Conservation (phyloP, 176 grass and related monocot genomes). For the Triticum turgidum region DNA sequence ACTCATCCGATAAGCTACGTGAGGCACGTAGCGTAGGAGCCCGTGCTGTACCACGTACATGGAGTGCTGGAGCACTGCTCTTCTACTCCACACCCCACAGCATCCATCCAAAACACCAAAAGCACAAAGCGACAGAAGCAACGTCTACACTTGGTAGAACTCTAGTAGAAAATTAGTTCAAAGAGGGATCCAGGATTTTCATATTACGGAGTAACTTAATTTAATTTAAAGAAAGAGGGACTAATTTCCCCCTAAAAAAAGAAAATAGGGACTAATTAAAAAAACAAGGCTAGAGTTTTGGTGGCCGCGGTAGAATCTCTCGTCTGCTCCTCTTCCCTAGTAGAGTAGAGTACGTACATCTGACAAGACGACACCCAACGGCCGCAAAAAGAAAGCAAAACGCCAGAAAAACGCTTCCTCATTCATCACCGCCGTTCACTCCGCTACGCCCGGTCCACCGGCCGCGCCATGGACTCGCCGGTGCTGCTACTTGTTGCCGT, state of each 20-base stretch:
- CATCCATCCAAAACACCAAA: conserved; percentile 41
- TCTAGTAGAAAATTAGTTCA: background rate
- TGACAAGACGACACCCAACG: conserved; percentile 29
- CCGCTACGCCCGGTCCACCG: conserved; percentile 33
- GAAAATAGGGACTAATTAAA: too few species aligned
- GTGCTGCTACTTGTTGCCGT: background rate
- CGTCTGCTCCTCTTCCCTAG: conserved; percentile 21
- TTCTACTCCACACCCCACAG: background rate
- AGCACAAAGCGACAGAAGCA: conserved; percentile 21
- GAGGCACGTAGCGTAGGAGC: background rate
- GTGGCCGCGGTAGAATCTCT: background rate
- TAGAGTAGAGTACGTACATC: conserved; percentile 39
- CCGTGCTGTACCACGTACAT: background rate
- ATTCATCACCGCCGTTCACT: background rate
- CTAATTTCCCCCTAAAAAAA: too few species aligned
- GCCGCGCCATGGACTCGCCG: conserved; percentile 16
- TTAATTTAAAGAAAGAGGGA: too few species aligned
- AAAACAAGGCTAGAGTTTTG: background rate
- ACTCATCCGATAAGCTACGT: background rate
- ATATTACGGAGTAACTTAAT: too few species aligned
- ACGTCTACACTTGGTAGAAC: too few species aligned
- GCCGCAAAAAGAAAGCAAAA: background rate
- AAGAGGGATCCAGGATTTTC: background rate
- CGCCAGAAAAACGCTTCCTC: background rate
- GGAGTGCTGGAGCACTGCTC: too few species aligned